Conservation (phyloP, 202 grass and related monocot species). For the Panicum virgatum region DNA sequence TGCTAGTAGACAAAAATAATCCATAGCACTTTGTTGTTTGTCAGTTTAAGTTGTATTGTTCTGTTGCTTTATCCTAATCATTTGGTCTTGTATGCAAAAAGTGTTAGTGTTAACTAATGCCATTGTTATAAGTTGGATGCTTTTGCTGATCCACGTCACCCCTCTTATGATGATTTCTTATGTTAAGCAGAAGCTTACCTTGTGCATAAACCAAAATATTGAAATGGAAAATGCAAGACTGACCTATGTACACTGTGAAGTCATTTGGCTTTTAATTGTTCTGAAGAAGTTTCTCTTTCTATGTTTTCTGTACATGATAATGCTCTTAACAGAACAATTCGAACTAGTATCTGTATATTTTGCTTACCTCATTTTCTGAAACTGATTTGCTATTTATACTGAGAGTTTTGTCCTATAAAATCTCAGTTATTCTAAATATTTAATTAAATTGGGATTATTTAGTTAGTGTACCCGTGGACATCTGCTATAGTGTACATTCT, state of each 20-base stretch:
- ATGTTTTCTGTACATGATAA: conserved; percentile 4
- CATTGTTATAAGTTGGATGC: neutral
- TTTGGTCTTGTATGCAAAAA: too few relatives aligned
- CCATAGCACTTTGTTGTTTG: neutral
- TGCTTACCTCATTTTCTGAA: neutral
- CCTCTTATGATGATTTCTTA: neutral
- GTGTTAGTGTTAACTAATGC: neutral
- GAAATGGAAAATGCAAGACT: neutral
- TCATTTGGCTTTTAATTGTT: conserved; percentile 15
- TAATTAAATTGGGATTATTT: conserved; percentile 1
- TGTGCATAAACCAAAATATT: neutral
- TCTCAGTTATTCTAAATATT: neutral
- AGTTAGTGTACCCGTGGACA: neutral
- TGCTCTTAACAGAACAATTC: neutral
- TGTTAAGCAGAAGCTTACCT: conserved; percentile 12
- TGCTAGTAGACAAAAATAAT: too few relatives aligned
- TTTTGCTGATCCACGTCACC: neutral
- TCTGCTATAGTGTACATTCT: conserved; percentile 5
- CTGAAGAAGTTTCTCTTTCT: conserved; percentile 10
- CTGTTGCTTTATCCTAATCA: too few relatives aligned
- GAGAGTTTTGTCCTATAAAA: neutral
- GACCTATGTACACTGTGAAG: neutral
- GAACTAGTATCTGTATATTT: neutral
- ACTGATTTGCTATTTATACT: conserved; percentile 15
- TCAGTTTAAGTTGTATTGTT: neutral